Base-by-base conservation (phyloP, 148 eudicot genomes). In the Vaccinium macrocarpon region DNA sequence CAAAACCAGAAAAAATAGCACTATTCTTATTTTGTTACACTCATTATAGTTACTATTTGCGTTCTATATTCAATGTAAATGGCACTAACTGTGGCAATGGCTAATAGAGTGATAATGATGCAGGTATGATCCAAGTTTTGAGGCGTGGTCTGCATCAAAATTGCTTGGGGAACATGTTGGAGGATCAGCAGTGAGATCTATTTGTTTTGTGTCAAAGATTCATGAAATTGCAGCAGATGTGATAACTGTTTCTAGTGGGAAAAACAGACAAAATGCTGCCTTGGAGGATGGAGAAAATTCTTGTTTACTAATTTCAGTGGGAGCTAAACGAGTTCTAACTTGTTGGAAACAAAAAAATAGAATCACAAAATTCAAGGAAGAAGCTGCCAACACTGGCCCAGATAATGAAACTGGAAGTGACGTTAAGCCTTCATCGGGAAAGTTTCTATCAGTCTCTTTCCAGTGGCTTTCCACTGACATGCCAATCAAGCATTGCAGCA, bases 141-240 rank as follows among this genome's bases (percentile, higher is more conserved):
- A 88, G 79, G 89, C 89, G 84, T 97, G 99, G 98, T 87, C 91
- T 64, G 75, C 90, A 55, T 97, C 99, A 73, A 94, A 93, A 82
- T 88, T 93, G 88, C 96, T 97, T 61, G 99, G 99, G 81, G 99
- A 94, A 81, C 99, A 97, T 92, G 97, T 97, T 82, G 99, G 98
- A 82, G 99, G 99, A 86, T 97, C 99, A 61, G 96, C 98, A 80
- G 98, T 97, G 85, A 92, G 98, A 82, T 97, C 99, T 79, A 85
- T 97, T 79, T 95, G 92, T 87, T 94, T 83, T 74, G 95, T 94
- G 84, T 95, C 93, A 73, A 93, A 88, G 89, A 70, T 90, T 73
- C 89, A 97, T 90, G 83, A 83, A 72, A 85, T 79, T 55, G 87
- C 85, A 84, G 82, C 88, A 52, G 89, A 85, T 88, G 71, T 84